phyloP scores from a whole-genome alignment of 352 stramenopile genomes.

The Phytophthora parvispora region DNA sequence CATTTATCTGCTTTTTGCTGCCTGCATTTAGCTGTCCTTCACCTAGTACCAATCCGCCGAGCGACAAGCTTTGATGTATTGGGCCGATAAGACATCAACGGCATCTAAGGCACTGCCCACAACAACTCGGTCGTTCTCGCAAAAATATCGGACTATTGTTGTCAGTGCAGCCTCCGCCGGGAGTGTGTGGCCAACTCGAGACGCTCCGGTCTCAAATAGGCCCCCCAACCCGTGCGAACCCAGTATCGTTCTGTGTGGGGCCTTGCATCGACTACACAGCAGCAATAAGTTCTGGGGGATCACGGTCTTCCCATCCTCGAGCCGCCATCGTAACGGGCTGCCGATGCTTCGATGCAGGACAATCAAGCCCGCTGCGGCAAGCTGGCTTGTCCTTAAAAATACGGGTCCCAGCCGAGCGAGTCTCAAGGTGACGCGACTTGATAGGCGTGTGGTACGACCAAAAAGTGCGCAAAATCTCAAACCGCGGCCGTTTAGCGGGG shows the following conservation, averaged over 20 bases:
- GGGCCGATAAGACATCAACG: conserved; percentile 27
- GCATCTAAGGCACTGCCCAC: conserved; percentile 14
- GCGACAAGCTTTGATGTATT: not conserved
- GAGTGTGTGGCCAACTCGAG: conserved; percentile 28
- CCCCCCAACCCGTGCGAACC: conserved; percentile 26
- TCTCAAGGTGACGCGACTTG: conserved; percentile 7
- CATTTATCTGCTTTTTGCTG: conserved; percentile 10
- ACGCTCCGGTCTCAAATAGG: conserved; percentile 26
- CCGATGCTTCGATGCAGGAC: conserved; percentile 2
- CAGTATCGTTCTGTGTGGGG: conserved; percentile 5
- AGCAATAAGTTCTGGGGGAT: not conserved
- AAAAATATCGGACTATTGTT: conserved; percentile 41
- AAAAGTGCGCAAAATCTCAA: conserved; percentile 24
- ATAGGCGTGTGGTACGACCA: conserved; percentile 11
- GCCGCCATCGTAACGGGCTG: conserved; percentile 1
- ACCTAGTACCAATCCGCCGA: conserved; percentile 1
- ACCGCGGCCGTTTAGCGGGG: conserved; percentile 16
- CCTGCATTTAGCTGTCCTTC: conserved; percentile 25
- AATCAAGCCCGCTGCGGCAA: not conserved
- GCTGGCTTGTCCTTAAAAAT: conserved; percentile 24
- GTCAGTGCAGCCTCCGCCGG: not conserved
- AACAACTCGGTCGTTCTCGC: conserved; percentile 3
- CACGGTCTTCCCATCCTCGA: conserved; percentile 9
- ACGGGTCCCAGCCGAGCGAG: not conserved
- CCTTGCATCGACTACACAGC: not conserved